phyloP scores from a whole-genome alignment of 2,329 filamentous ascomycete genomes.

The Monilinia laxa region DNA sequence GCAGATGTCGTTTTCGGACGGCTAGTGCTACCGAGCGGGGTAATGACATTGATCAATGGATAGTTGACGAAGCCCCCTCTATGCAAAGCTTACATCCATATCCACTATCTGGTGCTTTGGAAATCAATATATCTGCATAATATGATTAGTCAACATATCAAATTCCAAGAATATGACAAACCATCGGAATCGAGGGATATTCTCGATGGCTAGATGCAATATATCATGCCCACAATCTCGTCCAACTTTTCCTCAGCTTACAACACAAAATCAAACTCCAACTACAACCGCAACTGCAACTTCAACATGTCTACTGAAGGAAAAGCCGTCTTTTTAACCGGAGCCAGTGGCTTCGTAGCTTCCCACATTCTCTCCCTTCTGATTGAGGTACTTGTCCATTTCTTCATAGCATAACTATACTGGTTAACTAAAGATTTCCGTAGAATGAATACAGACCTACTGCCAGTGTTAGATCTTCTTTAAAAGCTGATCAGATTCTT shows the following conservation, averaged over 20 bases:
- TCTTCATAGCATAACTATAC: neutral
- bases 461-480: constrained; percentile 45
- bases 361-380: constrained; percentile 47
- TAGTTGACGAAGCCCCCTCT: constrained; percentile 2
- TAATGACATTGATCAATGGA: neutral
- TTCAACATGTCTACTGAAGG: constrained; percentile 15
- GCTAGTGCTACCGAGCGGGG: neutral
- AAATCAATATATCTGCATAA: neutral
- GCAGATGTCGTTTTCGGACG: neutral
- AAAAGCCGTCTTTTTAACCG: constrained; percentile 31
- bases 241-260: neutral
- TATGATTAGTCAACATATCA: neutral
- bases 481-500: constrained; percentile 47
- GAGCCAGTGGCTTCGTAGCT: constrained; percentile 51
- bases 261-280: neutral
- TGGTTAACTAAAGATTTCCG: neutral
- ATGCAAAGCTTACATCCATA: neutral
- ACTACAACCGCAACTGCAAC: neutral
- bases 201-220: neutral
- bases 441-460: constrained; percentile 24
- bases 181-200: neutral
- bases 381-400: constrained; percentile 20
- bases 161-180: neutral
- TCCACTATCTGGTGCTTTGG: neutral
- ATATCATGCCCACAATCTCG: neutral